Evolutionary conservation across 352 stramenopile species (phyloP).

Genomic region (Phytophthora lateralis): DNA sequence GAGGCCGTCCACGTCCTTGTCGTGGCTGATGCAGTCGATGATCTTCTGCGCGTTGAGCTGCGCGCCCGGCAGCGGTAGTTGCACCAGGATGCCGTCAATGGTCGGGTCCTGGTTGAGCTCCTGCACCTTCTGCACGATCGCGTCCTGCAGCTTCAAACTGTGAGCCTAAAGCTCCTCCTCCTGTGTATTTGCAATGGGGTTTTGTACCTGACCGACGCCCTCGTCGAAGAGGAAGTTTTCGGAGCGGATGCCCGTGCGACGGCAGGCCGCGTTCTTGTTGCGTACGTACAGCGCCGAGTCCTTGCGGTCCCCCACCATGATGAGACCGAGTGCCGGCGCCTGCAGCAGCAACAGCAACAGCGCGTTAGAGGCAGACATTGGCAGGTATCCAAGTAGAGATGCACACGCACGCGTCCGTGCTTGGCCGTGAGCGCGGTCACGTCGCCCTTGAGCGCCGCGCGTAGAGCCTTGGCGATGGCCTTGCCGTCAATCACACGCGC

Average conservation of each 20-base stretch:
- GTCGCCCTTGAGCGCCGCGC: constrained; percentile 61
- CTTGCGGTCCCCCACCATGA: constrained; percentile 96
- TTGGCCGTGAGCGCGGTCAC: constrained; percentile 54
- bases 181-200: not conserved
- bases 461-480: constrained; percentile 66
- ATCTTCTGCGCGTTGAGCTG: constrained; percentile 93
- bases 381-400: not conserved
- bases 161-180: not conserved
- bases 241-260: constrained; percentile 92
- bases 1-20: constrained; percentile 99
- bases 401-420: constrained; percentile 47
- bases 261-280: constrained; percentile 98
- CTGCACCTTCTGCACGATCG: constrained; percentile 69
- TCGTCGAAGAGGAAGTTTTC: constrained; percentile 89
- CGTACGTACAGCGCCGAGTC: constrained; percentile 98
- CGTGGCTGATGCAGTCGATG: constrained; percentile 91
- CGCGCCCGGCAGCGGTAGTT: constrained; percentile 93
- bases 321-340: constrained; percentile 95
- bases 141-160: constrained; percentile 36
- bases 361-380: not conserved
- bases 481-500: constrained; percentile 77
- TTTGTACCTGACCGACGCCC: constrained; percentile 56
- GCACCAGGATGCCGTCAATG: constrained; percentile 87
- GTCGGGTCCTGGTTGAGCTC: constrained; percentile 74
- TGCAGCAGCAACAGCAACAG: constrained; percentile 24